A percentile compares a stretch with the other conserved stretches of the same genome.
phyloP scores from a whole-genome alignment of 2,329 filamentous ascomycete genomes.

The Colletotrichum sp. region DNA sequence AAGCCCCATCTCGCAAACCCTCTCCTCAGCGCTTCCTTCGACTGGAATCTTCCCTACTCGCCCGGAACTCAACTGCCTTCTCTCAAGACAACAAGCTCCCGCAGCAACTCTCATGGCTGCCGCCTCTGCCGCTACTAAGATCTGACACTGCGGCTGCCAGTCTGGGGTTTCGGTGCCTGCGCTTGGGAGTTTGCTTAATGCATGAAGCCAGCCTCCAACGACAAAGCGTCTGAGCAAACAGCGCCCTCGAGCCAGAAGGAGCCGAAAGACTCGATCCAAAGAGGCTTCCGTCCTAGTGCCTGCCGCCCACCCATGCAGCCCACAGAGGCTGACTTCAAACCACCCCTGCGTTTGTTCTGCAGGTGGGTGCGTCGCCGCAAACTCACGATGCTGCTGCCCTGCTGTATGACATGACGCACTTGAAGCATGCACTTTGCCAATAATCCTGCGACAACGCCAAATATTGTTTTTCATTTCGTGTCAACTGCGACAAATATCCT shows the following conservation, averaged over 20 bases:
- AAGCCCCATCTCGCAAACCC: neutral
- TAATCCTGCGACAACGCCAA: neutral
- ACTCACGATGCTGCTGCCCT: neutral
- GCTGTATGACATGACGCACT: neutral
- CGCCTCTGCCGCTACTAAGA: neutral
- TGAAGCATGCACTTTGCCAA: neutral
- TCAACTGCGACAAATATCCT: neutral
- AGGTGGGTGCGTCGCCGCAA: neutral
- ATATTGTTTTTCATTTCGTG: neutral
- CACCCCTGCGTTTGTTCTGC: conserved; percentile 3
- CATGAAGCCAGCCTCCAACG: neutral
- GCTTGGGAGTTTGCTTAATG: neutral
- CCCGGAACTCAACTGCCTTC: neutral
- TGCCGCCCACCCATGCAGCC: neutral
- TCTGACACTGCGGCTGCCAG: neutral
- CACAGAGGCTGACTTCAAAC: neutral
- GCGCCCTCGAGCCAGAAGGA: neutral
- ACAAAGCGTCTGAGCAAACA: conserved; percentile 3
- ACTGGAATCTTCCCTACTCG: neutral
- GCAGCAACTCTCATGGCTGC: neutral
- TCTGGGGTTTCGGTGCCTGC: conserved; percentile 8
- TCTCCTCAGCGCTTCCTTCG: neutral
- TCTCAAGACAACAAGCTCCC: neutral
- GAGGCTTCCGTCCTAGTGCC: conserved; percentile 2
- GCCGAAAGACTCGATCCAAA: neutral